Base-by-base conservation (phyloP, 2,329 filamentous ascomycete species). In the Tolypocladium endophyticum region DNA sequence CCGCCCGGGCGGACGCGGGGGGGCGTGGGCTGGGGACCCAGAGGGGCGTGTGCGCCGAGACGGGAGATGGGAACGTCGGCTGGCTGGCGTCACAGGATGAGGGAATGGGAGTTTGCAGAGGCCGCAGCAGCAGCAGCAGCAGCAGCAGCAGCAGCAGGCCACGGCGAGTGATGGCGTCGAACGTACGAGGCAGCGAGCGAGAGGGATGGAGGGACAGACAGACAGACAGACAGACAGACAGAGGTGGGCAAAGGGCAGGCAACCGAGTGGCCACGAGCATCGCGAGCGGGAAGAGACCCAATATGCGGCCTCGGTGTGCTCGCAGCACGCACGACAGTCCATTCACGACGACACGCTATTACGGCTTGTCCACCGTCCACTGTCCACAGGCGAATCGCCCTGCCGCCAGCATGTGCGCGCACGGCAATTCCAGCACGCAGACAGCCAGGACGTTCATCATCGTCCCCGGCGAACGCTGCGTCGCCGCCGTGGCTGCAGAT, bases 251-350 rank as follows among this genome's bases (percentile, higher is more conserved):
- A 20, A 41, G 38, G 39, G 18, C 39, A 43, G 39, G 39, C 2
- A n/a, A 20, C 18, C 39, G 39, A 43, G 39, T 43, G 39, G 39
- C 5, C 39, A 43, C 7, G 20, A 43, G 39, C 39, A 43, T 43
- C 39, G 39, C 39, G 38, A 39, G 33, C 54, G 38, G 54, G 33
- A 55, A 9, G 30, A 55, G 45, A 39, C 57, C 57, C 45, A 58
- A 39, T 52, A 58, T 58, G 57, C 57, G 57, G 45, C 57, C 57
- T 20, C 47, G 20, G 47, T 52, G 47, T 52, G 47, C 47, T 47
- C 38, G 41, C 55, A 38, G 45, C 20, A 25, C 57, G 39, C 39
- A 43, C 39, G 39, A 43, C 39, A 43, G 28, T 50, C 25, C 56
- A 9, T 30, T 30, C 55, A 35, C 9, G 41, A 23, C 9, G 41